Evolutionary conservation across 2,329 filamentous ascomycete genomes (phyloP).

Genomic region (Botryotinia globosa): DNA sequence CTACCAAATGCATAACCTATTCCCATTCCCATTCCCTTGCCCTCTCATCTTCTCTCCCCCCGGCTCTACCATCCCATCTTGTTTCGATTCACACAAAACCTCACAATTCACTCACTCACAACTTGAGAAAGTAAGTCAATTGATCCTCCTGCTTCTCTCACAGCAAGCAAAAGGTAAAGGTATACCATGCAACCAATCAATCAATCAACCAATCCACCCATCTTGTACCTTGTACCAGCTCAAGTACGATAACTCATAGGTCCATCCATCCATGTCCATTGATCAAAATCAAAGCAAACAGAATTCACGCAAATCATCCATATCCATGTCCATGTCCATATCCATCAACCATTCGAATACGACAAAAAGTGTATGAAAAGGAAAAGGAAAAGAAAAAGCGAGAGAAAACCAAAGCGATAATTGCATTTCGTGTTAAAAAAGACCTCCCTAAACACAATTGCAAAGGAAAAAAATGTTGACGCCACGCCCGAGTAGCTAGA

Average conservation of each 20-base stretch:
- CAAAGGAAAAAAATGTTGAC: neutral
- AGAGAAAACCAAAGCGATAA: neutral
- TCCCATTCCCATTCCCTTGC: accelerated
- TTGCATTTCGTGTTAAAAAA: neutral
- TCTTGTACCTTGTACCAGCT: neutral
- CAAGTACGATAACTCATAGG: neutral
- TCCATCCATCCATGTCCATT: neutral
- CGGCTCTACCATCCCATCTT: too few relatives aligned
- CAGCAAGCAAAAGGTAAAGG: neutral
- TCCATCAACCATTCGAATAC: neutral
- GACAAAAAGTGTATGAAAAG: conserved; percentile 2
- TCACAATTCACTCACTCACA: neutral
- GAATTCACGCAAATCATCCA: neutral
- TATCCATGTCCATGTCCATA: conserved; percentile 1
- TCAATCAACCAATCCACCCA: neutral
- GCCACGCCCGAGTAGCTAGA: neutral
- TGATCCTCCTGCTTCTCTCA: neutral
- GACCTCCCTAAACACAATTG: neutral
- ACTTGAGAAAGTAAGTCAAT: neutral
- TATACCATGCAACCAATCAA: neutral
- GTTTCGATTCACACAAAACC: neutral
- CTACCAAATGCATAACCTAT: too few relatives aligned
- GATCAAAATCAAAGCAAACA: conserved; percentile 1
- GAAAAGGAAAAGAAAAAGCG: neutral
- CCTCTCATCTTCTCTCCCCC: too few relatives aligned